Evolutionary conservation across 2,329 filamentous ascomycete species (phyloP).

Genomic region (Madurella fahalii): DNA sequence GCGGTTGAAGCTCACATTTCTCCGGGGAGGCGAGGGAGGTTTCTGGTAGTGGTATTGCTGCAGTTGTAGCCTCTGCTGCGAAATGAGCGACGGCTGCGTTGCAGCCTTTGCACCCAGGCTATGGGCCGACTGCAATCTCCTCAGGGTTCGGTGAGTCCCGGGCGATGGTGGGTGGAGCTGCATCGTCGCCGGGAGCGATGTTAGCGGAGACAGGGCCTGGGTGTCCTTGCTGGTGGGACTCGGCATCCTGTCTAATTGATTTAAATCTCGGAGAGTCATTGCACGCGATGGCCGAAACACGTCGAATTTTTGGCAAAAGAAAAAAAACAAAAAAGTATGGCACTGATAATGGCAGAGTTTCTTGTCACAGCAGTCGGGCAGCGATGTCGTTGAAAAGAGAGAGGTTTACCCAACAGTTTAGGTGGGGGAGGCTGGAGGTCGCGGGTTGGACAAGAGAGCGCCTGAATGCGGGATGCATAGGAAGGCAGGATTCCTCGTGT

Average conservation of each 20-base stretch:
- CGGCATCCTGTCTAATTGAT: conserved; percentile 18
- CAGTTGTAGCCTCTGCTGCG: conserved; percentile 51
- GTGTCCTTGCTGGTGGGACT: conserved; percentile 16
- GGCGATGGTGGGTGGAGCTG: conserved; percentile 56
- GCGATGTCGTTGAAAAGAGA: neutral
- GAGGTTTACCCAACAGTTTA: neutral
- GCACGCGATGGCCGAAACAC: neutral
- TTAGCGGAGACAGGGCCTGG: conserved; percentile 10
- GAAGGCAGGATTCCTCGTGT: conserved; percentile 14
- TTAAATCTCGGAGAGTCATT: conserved; percentile 19
- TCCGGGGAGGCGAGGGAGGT: conserved; percentile 33
- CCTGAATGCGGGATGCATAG: conserved; percentile 6
- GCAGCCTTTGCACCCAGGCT: conserved; percentile 55
- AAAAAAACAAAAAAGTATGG: neutral
- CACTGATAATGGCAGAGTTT: neutral
- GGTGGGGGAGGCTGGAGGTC: neutral
- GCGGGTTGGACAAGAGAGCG: neutral
- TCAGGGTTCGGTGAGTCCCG: conserved; percentile 62
- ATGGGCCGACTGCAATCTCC: conserved; percentile 74
- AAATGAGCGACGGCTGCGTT: conserved; percentile 53
- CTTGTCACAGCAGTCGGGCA: neutral
- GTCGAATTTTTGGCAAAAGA: neutral
- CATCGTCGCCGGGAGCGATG: conserved; percentile 32
- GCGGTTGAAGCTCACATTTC: conserved; percentile 36
- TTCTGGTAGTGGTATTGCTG: conserved; percentile 34